Base-by-base conservation (phyloP, 306 rosid species). In the Purshia tridentata region DNA sequence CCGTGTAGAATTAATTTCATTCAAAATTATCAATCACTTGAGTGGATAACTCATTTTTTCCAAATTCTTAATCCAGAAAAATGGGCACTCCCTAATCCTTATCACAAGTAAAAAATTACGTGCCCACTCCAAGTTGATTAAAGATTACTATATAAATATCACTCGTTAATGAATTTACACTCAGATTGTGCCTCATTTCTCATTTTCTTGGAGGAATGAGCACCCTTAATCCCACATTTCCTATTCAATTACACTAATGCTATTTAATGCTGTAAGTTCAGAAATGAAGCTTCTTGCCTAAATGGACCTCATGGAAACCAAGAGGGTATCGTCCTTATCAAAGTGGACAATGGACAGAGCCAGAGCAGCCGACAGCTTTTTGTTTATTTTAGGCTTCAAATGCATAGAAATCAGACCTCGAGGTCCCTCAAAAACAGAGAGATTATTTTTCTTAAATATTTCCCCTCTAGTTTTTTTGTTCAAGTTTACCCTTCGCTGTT, bases 381-480 rank as follows among this genome's bases (percentile, higher is more conserved):
- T 55, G 56, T 81, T 59, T 78, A 65, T 80, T 80, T 72, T 74
- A 47, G 45, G 35, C 75, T 79, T 84, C 81, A 67, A 41, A 7
- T 39, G 77, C 76, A 73, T 82, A 66, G 84, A 82, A 67, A 69
- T 70, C 71, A 40, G 55, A 63, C 80, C 45, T 72, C 80, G 46
- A 86, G 69, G 86, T 20, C 70, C 79, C 81, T 78, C n/a, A 77
- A 84, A 82, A 75, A 78, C 76, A 40, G 70, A 72, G 55, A 78
- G 10, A 23, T 5, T 44, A 39, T 79, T 14, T 54, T 12, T 67
- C 19, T 45, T 47, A 53, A 11, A 8, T 23, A 54, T 69, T 52
- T n/a, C 0, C 13, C 57, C 18, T 41, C 63, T 58, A 51, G 66
- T 51, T 70, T 52, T 5, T 58, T 45, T 18, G 40, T 53, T 68